Base-by-base conservation (phyloP, 2,329 filamentous ascomycete genomes). In the Dactylellina leptospora region DNA sequence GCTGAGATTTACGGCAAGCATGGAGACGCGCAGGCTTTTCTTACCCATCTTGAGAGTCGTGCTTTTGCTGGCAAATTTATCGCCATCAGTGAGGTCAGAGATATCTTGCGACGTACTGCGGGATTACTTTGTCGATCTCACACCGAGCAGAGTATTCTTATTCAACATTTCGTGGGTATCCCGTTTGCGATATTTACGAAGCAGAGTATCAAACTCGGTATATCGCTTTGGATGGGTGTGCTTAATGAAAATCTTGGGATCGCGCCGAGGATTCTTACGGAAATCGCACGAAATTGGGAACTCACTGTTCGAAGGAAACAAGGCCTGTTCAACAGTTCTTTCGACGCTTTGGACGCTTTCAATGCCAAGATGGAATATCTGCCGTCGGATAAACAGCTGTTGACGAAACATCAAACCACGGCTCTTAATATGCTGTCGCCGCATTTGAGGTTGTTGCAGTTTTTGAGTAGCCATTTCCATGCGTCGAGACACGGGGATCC, bases 141-240 rank as follows among this genome's bases (percentile, higher is more conserved):
- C 72, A 86, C 85, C 45, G 89, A 92, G 73, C 74, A 77, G 23
- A 75, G 75, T 27, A 63, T 74, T 13, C 64, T 77, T 30, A 74
- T 77, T 20, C 74, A 75, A 27, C 90, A 96, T 77, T 84, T 99
- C 13, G 93, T 99, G 74, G 89, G 87, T 75, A 95, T 99, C 72
- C 96, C 95, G 0, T 99, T 99, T 80, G 86, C 87, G 40, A 86
- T 96, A 48, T 97, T 99, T 79, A 96, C 90, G 3, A 96, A 96
- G 79, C 90, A 96, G 77, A 95, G 93, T 1, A 95, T 99, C 79
- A 96, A 96, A 78, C 86, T 97, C 54, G 96, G 95, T 4, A 90
- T 97, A 33, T 97, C 95, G 2, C 83, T 99, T 4, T 99, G 95
- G 95, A 87, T 97, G 72, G 95, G 95, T 23, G 91, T 97, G 11